Evolutionary conservation across 139 green algal species (phyloP).

Genomic region (Eudorina sp.): DNA sequence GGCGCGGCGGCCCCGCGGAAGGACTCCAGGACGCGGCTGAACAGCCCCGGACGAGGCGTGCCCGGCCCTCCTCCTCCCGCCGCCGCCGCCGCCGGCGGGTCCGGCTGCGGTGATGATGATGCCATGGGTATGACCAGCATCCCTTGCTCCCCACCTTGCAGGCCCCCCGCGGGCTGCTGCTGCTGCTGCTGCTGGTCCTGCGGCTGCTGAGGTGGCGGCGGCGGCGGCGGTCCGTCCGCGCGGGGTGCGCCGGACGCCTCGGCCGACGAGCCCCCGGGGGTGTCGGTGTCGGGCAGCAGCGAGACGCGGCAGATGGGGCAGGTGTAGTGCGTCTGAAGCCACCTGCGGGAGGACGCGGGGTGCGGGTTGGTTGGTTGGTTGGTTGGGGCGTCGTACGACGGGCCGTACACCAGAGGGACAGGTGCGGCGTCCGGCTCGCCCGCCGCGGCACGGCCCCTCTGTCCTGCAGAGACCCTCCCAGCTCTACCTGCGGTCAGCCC

Average conservation of each 20-base stretch:
- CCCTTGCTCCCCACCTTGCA: no score
- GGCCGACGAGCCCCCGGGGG: background rate
- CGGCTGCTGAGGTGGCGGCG: background rate
- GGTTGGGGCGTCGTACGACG: no score
- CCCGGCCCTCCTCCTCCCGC: background rate
- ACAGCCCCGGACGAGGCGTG: background rate
- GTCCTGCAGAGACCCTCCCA: no score
- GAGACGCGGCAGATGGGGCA: constrained; percentile 83
- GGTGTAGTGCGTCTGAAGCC: constrained; percentile 70
- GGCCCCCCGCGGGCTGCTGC: background rate
- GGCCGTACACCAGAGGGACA: no score
- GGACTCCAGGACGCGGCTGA: background rate
- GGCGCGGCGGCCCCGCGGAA: background rate
- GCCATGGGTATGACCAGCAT: no score
- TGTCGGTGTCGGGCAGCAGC: constrained; percentile 41
- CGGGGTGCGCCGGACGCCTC: background rate
- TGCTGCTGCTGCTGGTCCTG: background rate
- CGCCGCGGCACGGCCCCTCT: no score
- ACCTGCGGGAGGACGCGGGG: constrained; percentile 10
- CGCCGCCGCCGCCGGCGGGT: background rate
- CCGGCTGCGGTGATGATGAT: no score
- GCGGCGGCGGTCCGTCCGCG: background rate
- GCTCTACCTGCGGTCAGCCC: no score
- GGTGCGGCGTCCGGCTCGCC: no score
- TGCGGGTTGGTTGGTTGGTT: no score